Evolutionary conservation across 192 early-diverging fungal genomes (phyloP).

Genomic region (Fimicolochytrium jonesii): DNA sequence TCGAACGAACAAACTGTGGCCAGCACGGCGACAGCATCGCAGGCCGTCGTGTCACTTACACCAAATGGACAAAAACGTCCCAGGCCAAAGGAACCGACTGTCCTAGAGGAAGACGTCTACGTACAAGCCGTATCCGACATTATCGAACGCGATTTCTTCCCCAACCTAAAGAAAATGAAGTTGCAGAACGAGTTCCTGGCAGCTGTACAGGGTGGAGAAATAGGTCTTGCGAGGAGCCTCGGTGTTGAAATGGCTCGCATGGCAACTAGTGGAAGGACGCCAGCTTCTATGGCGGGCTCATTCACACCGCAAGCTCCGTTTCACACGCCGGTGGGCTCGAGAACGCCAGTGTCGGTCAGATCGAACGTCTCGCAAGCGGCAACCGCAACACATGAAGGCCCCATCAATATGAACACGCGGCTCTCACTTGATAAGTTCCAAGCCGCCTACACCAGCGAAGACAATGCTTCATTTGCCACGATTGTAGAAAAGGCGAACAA

Average conservation of each 20-base stretch:
- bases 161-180: constrained; percentile 58
- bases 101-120: constrained; percentile 79
- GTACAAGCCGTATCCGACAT: constrained; percentile 68
- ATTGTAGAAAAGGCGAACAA: constrained; percentile 60
- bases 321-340: not conserved
- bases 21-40: no score
- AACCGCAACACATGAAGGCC: not conserved
- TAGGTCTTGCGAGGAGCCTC: constrained; percentile 2
- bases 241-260: constrained; percentile 18
- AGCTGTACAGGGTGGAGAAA: constrained; percentile 45
- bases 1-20: no score
- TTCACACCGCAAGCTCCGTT: no score
- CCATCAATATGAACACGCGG: constrained; percentile 29
- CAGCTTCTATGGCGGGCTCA: no score
- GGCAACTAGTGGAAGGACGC: not conserved
- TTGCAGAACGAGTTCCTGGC: constrained; percentile 53
- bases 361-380: constrained; percentile 15
- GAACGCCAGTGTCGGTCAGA: no score
- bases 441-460: constrained; percentile 69
- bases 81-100: no score
- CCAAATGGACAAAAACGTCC: no score
- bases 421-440: constrained; percentile 71
- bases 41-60: no score
- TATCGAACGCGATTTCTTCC: constrained; percentile 82
- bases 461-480: constrained; percentile 72